phyloP scores from a whole-genome alignment of 2,329 filamentous ascomycete species.

The Aureobasidium sp. region DNA sequence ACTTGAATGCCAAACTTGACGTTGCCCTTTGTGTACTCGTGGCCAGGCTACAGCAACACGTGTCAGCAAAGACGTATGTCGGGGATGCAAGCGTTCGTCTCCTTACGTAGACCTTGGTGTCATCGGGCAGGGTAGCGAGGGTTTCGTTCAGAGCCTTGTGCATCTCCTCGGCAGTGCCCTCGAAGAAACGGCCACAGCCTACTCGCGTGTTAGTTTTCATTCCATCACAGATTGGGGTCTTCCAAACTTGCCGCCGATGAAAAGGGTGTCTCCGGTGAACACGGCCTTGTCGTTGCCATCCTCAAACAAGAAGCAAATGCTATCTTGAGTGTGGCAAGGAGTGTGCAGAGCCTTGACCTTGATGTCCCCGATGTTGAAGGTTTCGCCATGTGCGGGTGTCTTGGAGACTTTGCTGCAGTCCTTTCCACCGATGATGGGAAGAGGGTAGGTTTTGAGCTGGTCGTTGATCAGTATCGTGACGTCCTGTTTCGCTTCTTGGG shows the following conservation, averaged over 20 bases:
- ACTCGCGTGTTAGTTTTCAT: background rate
- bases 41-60: slow-evolving; percentile 60
- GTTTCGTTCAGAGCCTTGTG: slow-evolving; percentile 83
- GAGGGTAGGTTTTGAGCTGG: slow-evolving; percentile 50
- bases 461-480: background rate
- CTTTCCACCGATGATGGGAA: slow-evolving; percentile 79
- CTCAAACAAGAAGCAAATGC: slow-evolving; percentile 89
- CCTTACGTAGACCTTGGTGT: slow-evolving; percentile 82
- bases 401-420: slow-evolving; percentile 72
- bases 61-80: background rate
- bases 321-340: slow-evolving; percentile 96
- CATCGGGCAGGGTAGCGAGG: slow-evolving; percentile 70
- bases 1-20: slow-evolving; percentile 79
- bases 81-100: background rate
- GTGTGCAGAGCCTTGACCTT: slow-evolving; percentile 83
- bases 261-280: slow-evolving; percentile 93
- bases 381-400: slow-evolving; percentile 65
- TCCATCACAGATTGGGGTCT: background rate
- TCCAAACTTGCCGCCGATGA: slow-evolving; percentile 64
- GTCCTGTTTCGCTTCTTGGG: background rate
- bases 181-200: slow-evolving; percentile 95
- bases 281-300: slow-evolving; percentile 70
- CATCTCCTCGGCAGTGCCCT: slow-evolving; percentile 85
- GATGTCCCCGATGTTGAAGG: slow-evolving; percentile 77
- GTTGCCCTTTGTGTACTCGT: slow-evolving; percentile 97